Evolutionary conservation across 2,329 filamentous ascomycete species (phyloP).

Genomic region (Xylaria sp.): DNA sequence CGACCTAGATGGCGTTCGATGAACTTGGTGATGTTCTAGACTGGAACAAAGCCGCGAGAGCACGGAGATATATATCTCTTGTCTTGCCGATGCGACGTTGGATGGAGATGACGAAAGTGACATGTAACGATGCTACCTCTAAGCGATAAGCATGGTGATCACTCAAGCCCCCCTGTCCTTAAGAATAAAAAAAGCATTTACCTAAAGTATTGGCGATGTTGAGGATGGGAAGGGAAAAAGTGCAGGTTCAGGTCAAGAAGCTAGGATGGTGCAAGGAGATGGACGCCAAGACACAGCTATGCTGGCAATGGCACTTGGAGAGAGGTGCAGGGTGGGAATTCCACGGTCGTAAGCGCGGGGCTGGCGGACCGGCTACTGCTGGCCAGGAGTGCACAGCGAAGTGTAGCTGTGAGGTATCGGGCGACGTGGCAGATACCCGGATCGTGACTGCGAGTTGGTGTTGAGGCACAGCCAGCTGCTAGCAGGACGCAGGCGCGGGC

Average conservation of each 20-base stretch:
- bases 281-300: slow-evolving; percentile 12
- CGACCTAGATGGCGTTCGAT: slow-evolving; percentile 8
- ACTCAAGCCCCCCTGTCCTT: slow-evolving; percentile 1
- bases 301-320: not conserved
- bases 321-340: not conserved
- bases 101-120: slow-evolving; percentile 6
- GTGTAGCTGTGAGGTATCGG: not conserved
- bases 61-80: slow-evolving; percentile 15
- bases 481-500: not conserved
- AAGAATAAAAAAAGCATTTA: not conserved
- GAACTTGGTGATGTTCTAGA: slow-evolving; percentile 8
- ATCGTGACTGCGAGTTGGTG: not conserved
- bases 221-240: slow-evolving; percentile 3
- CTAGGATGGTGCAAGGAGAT: not conserved
- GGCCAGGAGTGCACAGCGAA: not conserved
- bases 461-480: not conserved
- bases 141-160: slow-evolving; percentile 12
- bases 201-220: not conserved
- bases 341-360: slow-evolving; percentile 2
- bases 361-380: not conserved
- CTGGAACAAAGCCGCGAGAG: slow-evolving; percentile 15
- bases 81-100: not conserved
- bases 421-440: not conserved
- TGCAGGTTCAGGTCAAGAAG: slow-evolving; percentile 7
- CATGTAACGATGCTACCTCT: slow-evolving; percentile 7